Evolutionary conservation across 2,329 filamentous ascomycete species (phyloP), one percentile per base, ranked within the genome.

Genomic region (Arthroderma uncinatum): DNA sequence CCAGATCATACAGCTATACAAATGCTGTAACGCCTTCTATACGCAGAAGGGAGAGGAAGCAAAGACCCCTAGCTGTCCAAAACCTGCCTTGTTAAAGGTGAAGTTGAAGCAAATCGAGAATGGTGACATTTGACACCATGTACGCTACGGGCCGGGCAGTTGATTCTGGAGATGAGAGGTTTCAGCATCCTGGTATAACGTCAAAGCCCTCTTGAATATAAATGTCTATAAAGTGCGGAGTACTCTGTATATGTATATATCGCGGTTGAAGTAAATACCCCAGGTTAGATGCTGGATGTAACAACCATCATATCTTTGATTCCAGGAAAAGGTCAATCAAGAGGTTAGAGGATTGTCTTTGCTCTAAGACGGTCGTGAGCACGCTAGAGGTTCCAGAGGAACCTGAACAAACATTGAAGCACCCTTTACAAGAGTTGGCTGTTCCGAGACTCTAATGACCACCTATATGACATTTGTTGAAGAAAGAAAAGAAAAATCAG

Each of bases 381-480:
- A 89, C 92, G 91, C 88, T 78, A 78, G 77, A 86, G 91, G 87
- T 81, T 78, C 85, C 82, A 76, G 79, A 73, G 73, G 79, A 82
- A 85, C 82, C 89, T 94, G 87, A 89, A 87, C 84, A 90, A 89
- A 87, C 82, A 97, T 81, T 89, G 88, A 91, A 69, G 71, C 70
- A 61, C 66, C 71, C 67, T 69, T 65, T 64, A 59, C 62, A 59
- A 62, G 71, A 73, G 48, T 36, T 64, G 83, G 87, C 83, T 87
- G 83, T 84, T 87, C 87, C 91, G 92, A 94, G 93, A 98, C 93
- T 98, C 93, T 97, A 97, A 92, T 87, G 88, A 87, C 83, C 85
- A 87, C 85, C 89, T 92, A 79, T 74, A 71, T 70, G 76, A 80
- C 77, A 79, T 79, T 73, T 71, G 69, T 67, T 70, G 73, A 73